These are phyloP conservation scores for Uronychia setigera DNA, from an alignment of 73 alveolate genomes.

Conservation along the genomic window DNA sequence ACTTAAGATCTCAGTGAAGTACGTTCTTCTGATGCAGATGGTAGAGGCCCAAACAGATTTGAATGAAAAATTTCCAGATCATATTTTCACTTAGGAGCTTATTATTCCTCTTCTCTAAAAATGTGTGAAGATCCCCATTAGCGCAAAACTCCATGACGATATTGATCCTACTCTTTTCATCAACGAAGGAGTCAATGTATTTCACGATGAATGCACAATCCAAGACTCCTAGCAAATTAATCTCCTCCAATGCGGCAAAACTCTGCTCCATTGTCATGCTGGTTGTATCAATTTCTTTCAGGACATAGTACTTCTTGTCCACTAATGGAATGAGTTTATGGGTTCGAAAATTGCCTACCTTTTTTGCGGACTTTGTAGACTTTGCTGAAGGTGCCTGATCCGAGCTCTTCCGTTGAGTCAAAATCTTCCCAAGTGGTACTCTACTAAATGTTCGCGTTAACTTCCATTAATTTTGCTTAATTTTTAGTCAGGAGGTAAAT, in stretches of 20 bases:
- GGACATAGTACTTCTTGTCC: constrained; percentile 65
- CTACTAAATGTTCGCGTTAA: no score
- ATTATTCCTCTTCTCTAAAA: constrained; percentile 70
- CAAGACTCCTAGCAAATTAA: constrained; percentile 54
- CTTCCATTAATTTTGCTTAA: no score
- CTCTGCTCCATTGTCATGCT: constrained; percentile 41
- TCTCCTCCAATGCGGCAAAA: constrained; percentile 62
- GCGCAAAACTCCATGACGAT: constrained; percentile 97
- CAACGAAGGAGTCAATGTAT: constrained; percentile 88
- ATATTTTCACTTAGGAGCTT: constrained; percentile 71
- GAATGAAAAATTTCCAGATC: constrained; percentile 73
- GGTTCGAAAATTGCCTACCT: no score
- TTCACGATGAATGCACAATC: constrained; percentile 77
- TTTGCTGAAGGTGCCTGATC: no score
- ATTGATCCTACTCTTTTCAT: constrained; percentile 68
- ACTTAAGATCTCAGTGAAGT: constrained; percentile 90
- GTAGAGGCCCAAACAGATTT: constrained; percentile 18
- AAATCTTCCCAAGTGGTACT: no score
- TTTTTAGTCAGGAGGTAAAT: no score
- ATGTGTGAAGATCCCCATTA: constrained; percentile 87
- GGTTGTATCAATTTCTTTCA: constrained; percentile 71
- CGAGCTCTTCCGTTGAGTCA: no score
- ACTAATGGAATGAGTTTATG: no score
- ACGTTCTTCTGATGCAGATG: constrained; percentile 64
- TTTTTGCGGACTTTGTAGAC: no score